phyloP scores from a whole-genome alignment of 257 asterid species.

The Ajuga chamaepitys region DNA sequence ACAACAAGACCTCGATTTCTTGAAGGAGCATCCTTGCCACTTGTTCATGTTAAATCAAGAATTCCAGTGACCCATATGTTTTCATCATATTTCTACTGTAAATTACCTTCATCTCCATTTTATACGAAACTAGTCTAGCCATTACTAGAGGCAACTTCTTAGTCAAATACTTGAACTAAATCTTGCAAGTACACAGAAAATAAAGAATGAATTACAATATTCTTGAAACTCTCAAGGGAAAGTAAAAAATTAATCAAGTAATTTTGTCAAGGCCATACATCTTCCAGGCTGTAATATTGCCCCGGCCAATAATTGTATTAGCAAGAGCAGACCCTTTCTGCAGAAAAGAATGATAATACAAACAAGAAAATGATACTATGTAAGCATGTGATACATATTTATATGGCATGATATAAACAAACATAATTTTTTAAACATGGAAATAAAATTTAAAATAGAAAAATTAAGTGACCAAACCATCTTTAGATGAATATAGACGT shows the following conservation, averaged over 20 bases:
- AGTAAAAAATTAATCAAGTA: constrained; percentile 88
- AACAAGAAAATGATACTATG: too few relatives aligned
- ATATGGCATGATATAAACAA: too few relatives aligned
- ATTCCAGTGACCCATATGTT: too few relatives aligned
- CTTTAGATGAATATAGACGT: too few relatives aligned
- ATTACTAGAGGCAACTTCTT: constrained; percentile 91
- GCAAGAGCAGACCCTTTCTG: constrained; percentile 99
- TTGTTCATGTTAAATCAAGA: too few relatives aligned
- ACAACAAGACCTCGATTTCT: too few relatives aligned
- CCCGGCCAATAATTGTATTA: constrained; percentile 74
- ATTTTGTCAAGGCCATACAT: constrained; percentile 88
- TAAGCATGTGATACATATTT: too few relatives aligned
- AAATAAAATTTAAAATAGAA: too few relatives aligned
- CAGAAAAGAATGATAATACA: too few relatives aligned
- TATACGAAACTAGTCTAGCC: constrained; percentile 89
- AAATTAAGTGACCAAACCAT: too few relatives aligned
- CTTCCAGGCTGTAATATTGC: constrained; percentile 98
- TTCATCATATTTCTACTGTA: not conserved
- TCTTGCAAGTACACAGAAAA: constrained; percentile 44
- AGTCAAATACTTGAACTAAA: constrained; percentile 91
- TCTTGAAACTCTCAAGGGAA: not conserved
- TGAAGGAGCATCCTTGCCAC: too few relatives aligned
- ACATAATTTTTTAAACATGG: too few relatives aligned
- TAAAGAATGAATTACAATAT: constrained; percentile 8
- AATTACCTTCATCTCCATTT: constrained; percentile 95